Evolutionary conservation across 257 asterid species (phyloP), one percentile per base, ranked within the genome.

Genomic region (Penstemon barbatus): DNA sequence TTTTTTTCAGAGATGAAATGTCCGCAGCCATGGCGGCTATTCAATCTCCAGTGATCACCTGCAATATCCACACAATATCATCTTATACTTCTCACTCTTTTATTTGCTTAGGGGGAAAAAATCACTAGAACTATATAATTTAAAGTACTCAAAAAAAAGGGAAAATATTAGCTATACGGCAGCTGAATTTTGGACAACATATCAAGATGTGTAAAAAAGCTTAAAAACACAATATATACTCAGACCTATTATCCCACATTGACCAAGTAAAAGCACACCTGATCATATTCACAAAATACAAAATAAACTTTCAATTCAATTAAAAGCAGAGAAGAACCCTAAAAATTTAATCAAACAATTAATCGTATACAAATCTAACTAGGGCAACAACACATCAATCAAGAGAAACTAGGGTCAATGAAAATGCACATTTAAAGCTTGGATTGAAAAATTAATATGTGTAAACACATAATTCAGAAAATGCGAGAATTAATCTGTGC

Each of bases 1-100:
- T 73, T 76, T 70, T 80, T 68, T 71, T 82, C 61, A 57, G 56
- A 61, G 78, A 71, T 52, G 89, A 78, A 70, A 74, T 56, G 73
- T 85, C 85, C 15, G 78, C 74, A 71, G 83, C 90, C 96, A 88
- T 85, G 70, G 72, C 77, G 68, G 39, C 70, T 46, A 69, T 65
- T 63, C 51, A 38, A 79, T 62, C 80, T 51, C 79, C 73, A 42
- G 71, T 61, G 59, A 73, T 79, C 80, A 79, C 86, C 79, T 64
- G 62, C 77, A 70, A 40, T 68, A 57, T 72, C 70, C 78, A 76
- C 66, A 69, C 54, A 58, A 75, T 18, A 15, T 39, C 73, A 46
- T 63, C 39, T 11, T 13, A 48, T n/a, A 65, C 71, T 57, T 70
- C 61, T 38, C 65, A 71, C 73, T 75, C 71, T 49, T 65, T 66